phyloP scores from a whole-genome alignment of 805 yeast genomes.

The Metschnikowia orientalis region DNA sequence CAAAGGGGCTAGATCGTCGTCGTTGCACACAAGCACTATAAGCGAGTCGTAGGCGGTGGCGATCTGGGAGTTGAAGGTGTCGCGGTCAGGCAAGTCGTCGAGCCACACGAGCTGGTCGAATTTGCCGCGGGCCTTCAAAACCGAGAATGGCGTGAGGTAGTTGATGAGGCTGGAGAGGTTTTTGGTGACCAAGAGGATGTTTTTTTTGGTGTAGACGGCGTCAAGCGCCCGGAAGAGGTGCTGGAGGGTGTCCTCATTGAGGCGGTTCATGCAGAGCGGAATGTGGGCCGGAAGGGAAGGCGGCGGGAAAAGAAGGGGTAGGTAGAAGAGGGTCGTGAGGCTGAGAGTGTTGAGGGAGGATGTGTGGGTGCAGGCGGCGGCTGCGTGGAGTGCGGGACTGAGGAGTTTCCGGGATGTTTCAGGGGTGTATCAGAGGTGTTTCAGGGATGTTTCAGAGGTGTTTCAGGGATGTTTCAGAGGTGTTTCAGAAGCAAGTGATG shows the following conservation, averaged over 20 bases:
- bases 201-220: constrained; percentile 23
- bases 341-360: no score
- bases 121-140: constrained; percentile 46
- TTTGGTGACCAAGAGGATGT: constrained; percentile 39
- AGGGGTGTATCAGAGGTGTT: no score
- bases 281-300: no score
- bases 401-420: no score
- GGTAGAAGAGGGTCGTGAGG: no score
- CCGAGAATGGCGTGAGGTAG: constrained; percentile 51
- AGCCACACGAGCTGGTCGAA: constrained; percentile 25
- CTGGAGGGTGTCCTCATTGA: constrained; percentile 20
- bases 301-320: no score
- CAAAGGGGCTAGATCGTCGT: constrained; percentile 7
- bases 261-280: constrained; percentile 7
- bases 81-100: constrained; percentile 9
- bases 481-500: no score
- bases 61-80: constrained; percentile 1
- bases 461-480: no score
- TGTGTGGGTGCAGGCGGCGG: no score
- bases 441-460: no score
- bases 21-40: constrained; percentile 7
- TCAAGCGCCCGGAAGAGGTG: constrained; percentile 21
- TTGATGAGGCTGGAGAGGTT: constrained; percentile 48
- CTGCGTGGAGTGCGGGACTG: no score
- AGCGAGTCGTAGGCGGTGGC: constrained; percentile 6